Evolutionary conservation across 2,329 filamentous ascomycete species (phyloP).

Genomic region (Colletotrichum sp.): DNA sequence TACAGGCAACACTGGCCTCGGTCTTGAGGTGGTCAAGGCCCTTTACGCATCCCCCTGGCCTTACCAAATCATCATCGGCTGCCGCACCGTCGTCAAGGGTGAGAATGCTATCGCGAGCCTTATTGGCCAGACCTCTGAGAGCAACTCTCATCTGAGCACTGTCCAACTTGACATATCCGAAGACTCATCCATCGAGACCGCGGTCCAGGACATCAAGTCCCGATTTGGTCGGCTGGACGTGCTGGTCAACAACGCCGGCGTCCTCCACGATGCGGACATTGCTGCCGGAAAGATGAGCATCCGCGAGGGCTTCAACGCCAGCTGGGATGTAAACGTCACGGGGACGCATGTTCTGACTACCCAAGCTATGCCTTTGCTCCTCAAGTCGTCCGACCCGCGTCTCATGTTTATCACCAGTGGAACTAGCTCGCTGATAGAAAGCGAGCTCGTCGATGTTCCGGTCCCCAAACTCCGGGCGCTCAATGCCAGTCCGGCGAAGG

Average conservation of each 20-base stretch:
- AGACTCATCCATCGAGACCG: slow-evolving; percentile 38
- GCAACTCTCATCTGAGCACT: neutral
- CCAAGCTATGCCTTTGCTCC: neutral
- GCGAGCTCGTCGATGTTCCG: neutral
- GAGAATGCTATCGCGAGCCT: slow-evolving; percentile 16
- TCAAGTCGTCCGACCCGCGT: neutral
- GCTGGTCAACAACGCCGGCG: slow-evolving; percentile 63
- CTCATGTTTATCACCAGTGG: neutral
- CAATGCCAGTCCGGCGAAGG: neutral
- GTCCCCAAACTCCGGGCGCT: neutral
- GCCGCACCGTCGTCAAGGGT: slow-evolving; percentile 26
- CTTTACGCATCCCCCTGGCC: slow-evolving; percentile 14
- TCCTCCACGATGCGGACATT: neutral
- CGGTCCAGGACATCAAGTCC: slow-evolving; percentile 45
- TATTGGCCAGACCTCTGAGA: neutral
- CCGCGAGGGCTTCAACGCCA: neutral
- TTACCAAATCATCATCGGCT: slow-evolving; percentile 29
- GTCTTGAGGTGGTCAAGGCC: slow-evolving; percentile 26
- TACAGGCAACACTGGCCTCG: slow-evolving; percentile 27
- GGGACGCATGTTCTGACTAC: neutral
- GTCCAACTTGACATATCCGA: slow-evolving; percentile 22
- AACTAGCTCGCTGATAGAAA: neutral
- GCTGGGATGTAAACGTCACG: neutral
- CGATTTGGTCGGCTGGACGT: slow-evolving; percentile 52
- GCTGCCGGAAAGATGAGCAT: neutral